A percentile compares a stretch with the other conserved stretches of the same genome.
Evolutionary conservation across 164 flowering plant genomes (phyloP).

Genomic region (Macadamia tetraphylla): DNA sequence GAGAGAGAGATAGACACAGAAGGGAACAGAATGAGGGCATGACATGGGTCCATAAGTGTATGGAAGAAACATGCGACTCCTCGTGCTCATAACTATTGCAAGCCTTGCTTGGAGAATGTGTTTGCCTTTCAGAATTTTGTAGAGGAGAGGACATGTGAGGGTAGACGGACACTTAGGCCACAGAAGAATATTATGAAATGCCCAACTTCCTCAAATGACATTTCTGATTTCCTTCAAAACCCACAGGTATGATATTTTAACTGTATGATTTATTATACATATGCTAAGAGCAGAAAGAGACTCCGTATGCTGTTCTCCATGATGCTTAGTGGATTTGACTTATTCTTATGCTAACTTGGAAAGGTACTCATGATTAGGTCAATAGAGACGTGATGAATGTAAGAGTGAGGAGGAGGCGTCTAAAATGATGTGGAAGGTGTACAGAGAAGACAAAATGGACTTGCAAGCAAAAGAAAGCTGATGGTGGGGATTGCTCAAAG

Average conservation of each 20-base stretch:
- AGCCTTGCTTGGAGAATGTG: conserved; percentile 64
- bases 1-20: no score
- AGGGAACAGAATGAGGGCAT: no score
- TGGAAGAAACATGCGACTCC: conserved; percentile 47
- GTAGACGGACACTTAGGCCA: conserved; percentile 58
- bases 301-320: no score
- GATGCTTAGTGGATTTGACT: no score
- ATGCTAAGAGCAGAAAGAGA: no score
- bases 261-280: no score
- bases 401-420: conserved; percentile 23
- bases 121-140: conserved; percentile 60
- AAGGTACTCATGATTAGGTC: conserved; percentile 29
- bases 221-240: conserved; percentile 65
- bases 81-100: conserved; percentile 95
- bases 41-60: no score
- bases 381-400: conserved; percentile 63
- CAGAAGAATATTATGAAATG: conserved; percentile 73
- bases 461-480: conserved; percentile 8
- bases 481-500: background rate
- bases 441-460: background rate
- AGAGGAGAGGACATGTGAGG: conserved; percentile 50
- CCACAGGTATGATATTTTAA: conserved; percentile 47
- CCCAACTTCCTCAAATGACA: conserved; percentile 63
- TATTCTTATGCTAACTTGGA: no score
- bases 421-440: conserved; percentile 7